Conservation (phyloP, 2,329 filamentous ascomycete genomes). For the Lasiodiplodia theobromae region DNA sequence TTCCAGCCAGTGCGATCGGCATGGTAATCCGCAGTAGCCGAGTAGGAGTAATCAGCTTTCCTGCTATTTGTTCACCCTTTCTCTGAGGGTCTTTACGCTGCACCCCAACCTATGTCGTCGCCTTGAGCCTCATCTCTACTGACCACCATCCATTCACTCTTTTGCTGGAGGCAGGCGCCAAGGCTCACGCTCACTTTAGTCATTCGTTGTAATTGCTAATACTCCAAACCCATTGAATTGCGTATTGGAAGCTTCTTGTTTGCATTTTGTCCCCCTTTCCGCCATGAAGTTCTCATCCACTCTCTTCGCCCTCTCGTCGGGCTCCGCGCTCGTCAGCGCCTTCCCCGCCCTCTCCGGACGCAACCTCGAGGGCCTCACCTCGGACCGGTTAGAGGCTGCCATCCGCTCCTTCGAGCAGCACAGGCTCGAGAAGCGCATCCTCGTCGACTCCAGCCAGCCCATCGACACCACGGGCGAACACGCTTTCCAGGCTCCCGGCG, state of each 20-base stretch:
- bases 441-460: constrained; percentile 11
- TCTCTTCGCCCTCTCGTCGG: constrained; percentile 31
- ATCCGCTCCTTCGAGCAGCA: constrained; percentile 32
- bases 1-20: constrained; percentile 8
- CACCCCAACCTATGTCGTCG: constrained; percentile 1
- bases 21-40: background rate
- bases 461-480: constrained; percentile 28
- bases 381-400: constrained; percentile 33
- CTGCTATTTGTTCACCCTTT: constrained; percentile 27
- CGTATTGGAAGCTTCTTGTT: background rate
- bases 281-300: constrained; percentile 34
- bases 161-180: constrained; percentile 20
- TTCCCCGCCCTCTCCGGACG: constrained; percentile 33
- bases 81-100: background rate
- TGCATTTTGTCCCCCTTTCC: constrained; percentile 4
- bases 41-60: constrained; percentile 13
- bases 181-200: constrained; percentile 22
- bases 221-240: constrained; percentile 3
- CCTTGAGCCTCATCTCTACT: constrained; percentile 19
- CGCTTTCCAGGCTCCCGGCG: constrained; percentile 28
- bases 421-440: constrained; percentile 32
- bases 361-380: constrained; percentile 29
- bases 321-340: constrained; percentile 24
- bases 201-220: constrained; percentile 26
- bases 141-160: constrained; percentile 28